Base-by-base conservation (phyloP, 805 yeast genomes). In the Maudiozyma turicensis region DNA sequence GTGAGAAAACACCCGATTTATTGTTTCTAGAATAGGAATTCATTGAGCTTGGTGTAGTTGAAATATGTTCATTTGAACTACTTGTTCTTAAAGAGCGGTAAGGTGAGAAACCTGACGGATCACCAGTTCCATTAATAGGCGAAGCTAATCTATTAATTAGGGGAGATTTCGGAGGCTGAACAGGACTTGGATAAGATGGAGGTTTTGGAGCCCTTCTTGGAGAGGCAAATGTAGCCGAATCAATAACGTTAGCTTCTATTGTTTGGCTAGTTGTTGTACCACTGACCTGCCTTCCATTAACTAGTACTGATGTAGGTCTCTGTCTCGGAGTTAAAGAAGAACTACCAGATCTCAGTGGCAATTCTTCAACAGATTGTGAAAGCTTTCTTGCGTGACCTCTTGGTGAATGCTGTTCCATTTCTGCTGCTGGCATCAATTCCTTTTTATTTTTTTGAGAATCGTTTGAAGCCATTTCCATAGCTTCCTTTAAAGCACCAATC, bases 191-290 rank as follows among this genome's bases (percentile, higher is more conserved):
- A 32, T 65, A 66, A 1, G 72, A 57, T 3, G 89, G 89, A 0
- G 88, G 88, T 47, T 74, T 75, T 1, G 90, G 90, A 0, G 88
- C 86, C 57, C 72, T 80, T 65, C 88, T 72, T n/a, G 88, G 87
- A 0, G 88, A 82, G 15, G 73, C 65, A 59, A 82, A 82, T 35
- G 72, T 62, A 8, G 63, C 55, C 44, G 50, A 57, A 33, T 56
- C 54, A 10, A 37, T 49, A 2, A 51, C 45, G 10, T 48, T 46
- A n/a, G 50, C 50, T 6, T 46, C 43, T 7, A 40, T 5, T 26
- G 14, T 26, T 32, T 47, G 46, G 26, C 26, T 20, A 6, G 31
- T 31, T 14, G 8, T 46, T 11, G 3, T 5, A 15, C 51, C 51
- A 14, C 40, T 45, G 8, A 45, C 30, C n/a, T 47, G 46, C 35